phyloP scores from a whole-genome alignment of 306 rosid genomes.

The Vigna trinervia region DNA sequence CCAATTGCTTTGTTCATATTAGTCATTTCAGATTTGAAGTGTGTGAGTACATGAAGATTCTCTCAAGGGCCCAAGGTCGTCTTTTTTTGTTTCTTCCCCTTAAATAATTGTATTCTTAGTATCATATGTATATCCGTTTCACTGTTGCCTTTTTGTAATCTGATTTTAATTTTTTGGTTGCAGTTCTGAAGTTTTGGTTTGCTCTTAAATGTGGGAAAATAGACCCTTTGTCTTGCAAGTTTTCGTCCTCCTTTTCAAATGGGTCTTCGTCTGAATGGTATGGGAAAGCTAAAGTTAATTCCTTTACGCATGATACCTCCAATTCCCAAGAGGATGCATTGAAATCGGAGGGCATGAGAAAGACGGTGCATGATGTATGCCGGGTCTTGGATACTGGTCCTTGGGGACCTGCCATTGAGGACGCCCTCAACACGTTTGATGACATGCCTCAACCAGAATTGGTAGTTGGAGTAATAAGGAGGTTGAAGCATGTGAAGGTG shows the following conservation, averaged over 20 bases:
- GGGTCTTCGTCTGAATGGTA: slow-evolving; percentile 57
- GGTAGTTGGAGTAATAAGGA: slow-evolving; percentile 81
- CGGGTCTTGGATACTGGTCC: slow-evolving; percentile 66
- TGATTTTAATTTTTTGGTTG: slow-evolving; percentile 24
- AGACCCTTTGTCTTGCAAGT: slow-evolving; percentile 39
- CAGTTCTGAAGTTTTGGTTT: slow-evolving; percentile 55
- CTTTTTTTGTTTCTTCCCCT: not conserved
- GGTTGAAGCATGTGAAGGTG: slow-evolving; percentile 66
- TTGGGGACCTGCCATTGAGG: slow-evolving; percentile 78
- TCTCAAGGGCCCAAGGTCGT: slow-evolving; percentile 60
- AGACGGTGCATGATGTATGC: slow-evolving; percentile 64
- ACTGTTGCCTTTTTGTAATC: slow-evolving; percentile 28
- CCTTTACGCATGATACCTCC: slow-evolving; percentile 39
- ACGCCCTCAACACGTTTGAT: slow-evolving; percentile 54
- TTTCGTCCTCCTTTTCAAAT: slow-evolving; percentile 54
- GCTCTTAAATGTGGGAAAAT: slow-evolving; percentile 47
- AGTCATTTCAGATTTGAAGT: not conserved
- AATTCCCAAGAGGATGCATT: slow-evolving; percentile 38
- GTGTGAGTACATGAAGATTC: slow-evolving; percentile 57
- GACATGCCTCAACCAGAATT: slow-evolving; percentile 71
- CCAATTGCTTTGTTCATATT: not conserved
- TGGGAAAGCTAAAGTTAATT: slow-evolving; percentile 46
- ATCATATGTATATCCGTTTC: not conserved
- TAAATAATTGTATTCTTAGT: not conserved
- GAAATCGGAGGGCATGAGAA: slow-evolving; percentile 55